phyloP scores from a whole-genome alignment of 2,329 filamentous ascomycete species.

The Hypoxylon sp. region DNA sequence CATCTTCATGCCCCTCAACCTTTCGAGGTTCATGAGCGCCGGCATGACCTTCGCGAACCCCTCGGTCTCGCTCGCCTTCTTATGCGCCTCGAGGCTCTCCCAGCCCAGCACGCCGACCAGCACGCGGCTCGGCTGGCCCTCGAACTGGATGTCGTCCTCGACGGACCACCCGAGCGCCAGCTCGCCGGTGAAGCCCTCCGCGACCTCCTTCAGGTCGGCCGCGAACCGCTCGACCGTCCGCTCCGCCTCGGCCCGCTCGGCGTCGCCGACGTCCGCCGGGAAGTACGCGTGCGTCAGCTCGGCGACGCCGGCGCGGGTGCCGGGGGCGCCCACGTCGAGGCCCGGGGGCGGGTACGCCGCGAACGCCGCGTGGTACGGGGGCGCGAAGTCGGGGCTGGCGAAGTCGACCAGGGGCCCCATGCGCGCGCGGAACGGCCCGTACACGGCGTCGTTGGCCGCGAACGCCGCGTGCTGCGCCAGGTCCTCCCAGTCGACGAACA shows the following conservation, averaged over 20 bases:
- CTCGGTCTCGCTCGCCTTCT: constrained; percentile 32
- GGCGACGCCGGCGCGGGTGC: constrained; percentile 13
- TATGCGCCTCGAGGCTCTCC: constrained; percentile 37
- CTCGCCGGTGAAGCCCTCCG: constrained; percentile 32
- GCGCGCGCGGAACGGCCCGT: constrained; percentile 33
- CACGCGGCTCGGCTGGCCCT: constrained; percentile 34
- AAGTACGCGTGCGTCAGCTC: constrained; percentile 43
- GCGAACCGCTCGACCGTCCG: constrained; percentile 24
- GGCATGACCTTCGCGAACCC: constrained; percentile 32
- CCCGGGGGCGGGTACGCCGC: constrained; percentile 32
- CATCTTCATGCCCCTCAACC: constrained; percentile 38
- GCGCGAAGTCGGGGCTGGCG: neutral
- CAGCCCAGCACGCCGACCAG: constrained; percentile 42
- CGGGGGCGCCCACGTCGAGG: constrained; percentile 8
- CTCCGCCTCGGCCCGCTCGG: constrained; percentile 5
- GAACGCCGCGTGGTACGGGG: constrained; percentile 41
- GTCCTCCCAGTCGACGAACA: constrained; percentile 46
- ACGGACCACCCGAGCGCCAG: constrained; percentile 40
- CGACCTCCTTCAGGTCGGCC: neutral
- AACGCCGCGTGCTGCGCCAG: constrained; percentile 41
- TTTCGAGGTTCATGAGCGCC: constrained; percentile 27
- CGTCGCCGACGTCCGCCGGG: constrained; percentile 8
- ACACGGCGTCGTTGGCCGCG: constrained; percentile 21
- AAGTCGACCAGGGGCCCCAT: constrained; percentile 14
- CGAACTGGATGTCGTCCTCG: constrained; percentile 34